These are phyloP conservation scores for Phytophthora syringae DNA, from an alignment of 352 stramenopile genomes.

Conservation along the genomic window DNA sequence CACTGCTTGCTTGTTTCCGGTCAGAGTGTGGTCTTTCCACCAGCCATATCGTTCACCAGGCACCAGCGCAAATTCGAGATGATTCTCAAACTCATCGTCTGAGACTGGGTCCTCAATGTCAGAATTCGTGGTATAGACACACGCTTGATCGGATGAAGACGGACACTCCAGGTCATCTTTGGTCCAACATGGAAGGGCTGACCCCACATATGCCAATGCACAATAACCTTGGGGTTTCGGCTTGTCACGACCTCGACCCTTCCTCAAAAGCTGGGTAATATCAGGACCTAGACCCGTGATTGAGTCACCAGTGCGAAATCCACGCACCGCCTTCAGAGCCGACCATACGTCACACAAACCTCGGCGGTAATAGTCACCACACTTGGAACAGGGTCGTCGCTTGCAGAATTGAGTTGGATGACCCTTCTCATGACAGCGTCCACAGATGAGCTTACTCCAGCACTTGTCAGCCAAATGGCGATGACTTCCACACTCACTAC, in stretches of 20 bases:
- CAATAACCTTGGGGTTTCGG: conserved; percentile 4
- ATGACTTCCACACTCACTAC: no score
- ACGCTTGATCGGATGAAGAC: conserved; percentile 5
- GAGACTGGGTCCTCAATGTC: not conserved
- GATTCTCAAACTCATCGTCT: no score
- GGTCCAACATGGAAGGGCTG: not conserved
- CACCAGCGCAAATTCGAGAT: not conserved
- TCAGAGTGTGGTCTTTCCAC: conserved; percentile 13
- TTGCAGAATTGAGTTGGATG: conserved; percentile 6
- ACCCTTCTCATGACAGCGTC: conserved; percentile 7
- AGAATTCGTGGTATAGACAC: not conserved
- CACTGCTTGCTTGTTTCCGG: not conserved
- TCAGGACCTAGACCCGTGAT: not conserved
- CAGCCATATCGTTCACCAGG: conserved; percentile 20
- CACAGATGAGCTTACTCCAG: not conserved
- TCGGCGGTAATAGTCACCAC: not conserved
- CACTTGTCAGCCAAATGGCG: not conserved
- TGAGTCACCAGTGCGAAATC: not conserved
- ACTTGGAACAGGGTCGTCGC: not conserved
- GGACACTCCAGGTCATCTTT: not conserved
- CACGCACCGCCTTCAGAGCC: not conserved
- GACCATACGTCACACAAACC: conserved; percentile 9
- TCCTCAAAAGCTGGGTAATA: not conserved
- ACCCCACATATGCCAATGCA: conserved; percentile 18
- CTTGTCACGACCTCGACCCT: conserved; percentile 8